Evolutionary conservation across 805 yeast genomes (phyloP), one percentile per base, ranked within the genome.

Genomic region (Barnettozyma sucrosica): DNA sequence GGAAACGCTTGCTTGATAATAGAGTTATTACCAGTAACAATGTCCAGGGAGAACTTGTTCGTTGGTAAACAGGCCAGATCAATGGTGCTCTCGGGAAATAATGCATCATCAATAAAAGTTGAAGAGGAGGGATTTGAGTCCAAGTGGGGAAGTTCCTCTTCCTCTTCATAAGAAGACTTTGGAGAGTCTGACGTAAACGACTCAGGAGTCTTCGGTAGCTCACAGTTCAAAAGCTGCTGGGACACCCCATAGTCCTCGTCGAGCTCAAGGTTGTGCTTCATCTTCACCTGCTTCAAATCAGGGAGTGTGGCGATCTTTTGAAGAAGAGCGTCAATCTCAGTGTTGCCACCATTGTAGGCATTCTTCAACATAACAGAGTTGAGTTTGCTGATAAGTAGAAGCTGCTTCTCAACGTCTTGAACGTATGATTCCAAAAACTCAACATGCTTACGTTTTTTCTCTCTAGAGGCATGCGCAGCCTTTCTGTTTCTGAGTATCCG

Each of bases 391-490:
- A 48, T 48, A 21, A 57, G 25, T 7, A 45, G 36, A 44, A 57
- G 39, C 38, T 61, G 62, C 47, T 55, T 55, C 48, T 61, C 65
- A 36, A 61, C 16, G 34, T 57, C 62, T 4, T 54, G 37, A 3
- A 61, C 62, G 36, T 59, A 59, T 2, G 57, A 47, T 45, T 92
- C 97, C 55, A 93, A 74, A 52, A 79, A 81, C 66, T 89, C 96
- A 48, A 93, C 84, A 63, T 92, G 96, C 62, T 82, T 80, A 64
- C 98, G 79, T 77, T 92, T 92, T 79, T 92, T 90, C 64, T 93
- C 99, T 55, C 99, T 79, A 25, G 96, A 87, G 45, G 96, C 96
- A 65, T 92, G 98, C 42, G 99, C 99, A 14, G 98, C 98, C 64
- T 92, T 85, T 62, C 98, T 80, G 68, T 92, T 92, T 64, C 99